These are phyloP conservation scores for Solanum aculeatissimum DNA, from an alignment of 305 asterid genomes.

Conservation along the genomic window DNA sequence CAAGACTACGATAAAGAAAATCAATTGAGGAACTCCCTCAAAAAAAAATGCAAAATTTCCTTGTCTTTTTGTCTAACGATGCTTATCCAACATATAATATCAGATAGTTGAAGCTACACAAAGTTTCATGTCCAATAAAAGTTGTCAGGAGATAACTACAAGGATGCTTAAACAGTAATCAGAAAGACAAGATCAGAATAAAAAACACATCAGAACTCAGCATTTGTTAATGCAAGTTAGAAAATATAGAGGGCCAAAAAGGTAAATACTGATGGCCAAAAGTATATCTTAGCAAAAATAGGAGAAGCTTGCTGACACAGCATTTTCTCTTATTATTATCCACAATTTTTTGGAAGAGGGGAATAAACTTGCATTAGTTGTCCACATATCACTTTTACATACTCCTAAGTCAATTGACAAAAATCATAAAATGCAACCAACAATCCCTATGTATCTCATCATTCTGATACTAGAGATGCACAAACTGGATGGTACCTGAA, in stretches of 20 bases:
- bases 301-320: neutral
- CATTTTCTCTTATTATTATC: neutral
- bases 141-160: neutral
- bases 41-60: neutral
- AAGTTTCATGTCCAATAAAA: neutral
- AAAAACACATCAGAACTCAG: neutral
- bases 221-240: neutral
- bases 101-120: neutral
- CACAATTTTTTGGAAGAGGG: neutral
- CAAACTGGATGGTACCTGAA: slow-evolving; percentile 34
- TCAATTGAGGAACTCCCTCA: neutral
- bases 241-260: neutral
- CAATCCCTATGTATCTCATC: neutral
- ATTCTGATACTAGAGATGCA: neutral
- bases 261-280: neutral
- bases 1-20: neutral
- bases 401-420: neutral
- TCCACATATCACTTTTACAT: neutral
- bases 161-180: neutral
- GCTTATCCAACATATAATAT: neutral
- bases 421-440: neutral
- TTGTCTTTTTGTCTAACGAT: neutral
- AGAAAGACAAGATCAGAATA: neutral
- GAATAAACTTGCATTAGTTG: neutral
- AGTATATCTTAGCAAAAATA: neutral